Percentiles rank a stretch among this genome's conserved stretches.
Evolutionary conservation across 768 basidiomycete genomes (phyloP).

Genomic region (Chalciporus sphaerocephalus): DNA sequence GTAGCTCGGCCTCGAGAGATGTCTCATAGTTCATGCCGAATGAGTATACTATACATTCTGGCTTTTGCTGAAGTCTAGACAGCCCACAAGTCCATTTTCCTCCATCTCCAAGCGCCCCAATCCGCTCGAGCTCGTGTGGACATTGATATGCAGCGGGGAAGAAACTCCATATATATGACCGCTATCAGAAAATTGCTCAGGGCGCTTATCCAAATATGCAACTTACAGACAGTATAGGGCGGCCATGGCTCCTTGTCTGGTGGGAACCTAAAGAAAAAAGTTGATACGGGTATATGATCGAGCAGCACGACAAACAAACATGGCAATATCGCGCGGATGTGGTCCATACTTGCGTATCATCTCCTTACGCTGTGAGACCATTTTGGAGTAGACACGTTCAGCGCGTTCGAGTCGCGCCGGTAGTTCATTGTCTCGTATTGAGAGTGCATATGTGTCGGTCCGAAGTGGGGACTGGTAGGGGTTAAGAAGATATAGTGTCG

Average conservation of each 20-base stretch:
- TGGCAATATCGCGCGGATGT: slow-evolving; percentile 40
- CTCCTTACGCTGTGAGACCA: slow-evolving; percentile 38
- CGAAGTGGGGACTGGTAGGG: slow-evolving; percentile 31
- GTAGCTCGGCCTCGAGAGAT: slow-evolving; percentile 58
- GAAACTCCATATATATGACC: slow-evolving; percentile 38
- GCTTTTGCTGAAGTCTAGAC: slow-evolving; percentile 48
- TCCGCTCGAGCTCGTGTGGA: slow-evolving; percentile 40
- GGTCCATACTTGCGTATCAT: slow-evolving; percentile 56
- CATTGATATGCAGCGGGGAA: slow-evolving; percentile 42
- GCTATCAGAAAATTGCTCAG: slow-evolving; percentile 2
- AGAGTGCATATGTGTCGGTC: slow-evolving; percentile 19
- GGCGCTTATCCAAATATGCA: neutral
- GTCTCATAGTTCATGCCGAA: slow-evolving; percentile 62
- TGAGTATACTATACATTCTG: slow-evolving; percentile 57
- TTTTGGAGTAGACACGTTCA: slow-evolving; percentile 43
- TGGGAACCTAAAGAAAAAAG: slow-evolving; percentile 42
- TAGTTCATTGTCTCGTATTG: slow-evolving; percentile 34
- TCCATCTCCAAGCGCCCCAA: slow-evolving; percentile 56
- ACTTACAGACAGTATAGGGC: slow-evolving; percentile 54
- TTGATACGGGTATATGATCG: slow-evolving; percentile 4
- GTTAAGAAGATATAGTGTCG: slow-evolving; percentile 46
- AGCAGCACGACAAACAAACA: slow-evolving; percentile 25
- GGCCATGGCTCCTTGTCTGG: slow-evolving; percentile 51
- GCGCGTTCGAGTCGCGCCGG: slow-evolving; percentile 39
- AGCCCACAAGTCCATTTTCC: slow-evolving; percentile 71